Percentiles rank a stretch among this genome's conserved stretches.
Conservation (phyloP, 192 early-diverging fungal species). For the Coemansia sp. region DNA sequence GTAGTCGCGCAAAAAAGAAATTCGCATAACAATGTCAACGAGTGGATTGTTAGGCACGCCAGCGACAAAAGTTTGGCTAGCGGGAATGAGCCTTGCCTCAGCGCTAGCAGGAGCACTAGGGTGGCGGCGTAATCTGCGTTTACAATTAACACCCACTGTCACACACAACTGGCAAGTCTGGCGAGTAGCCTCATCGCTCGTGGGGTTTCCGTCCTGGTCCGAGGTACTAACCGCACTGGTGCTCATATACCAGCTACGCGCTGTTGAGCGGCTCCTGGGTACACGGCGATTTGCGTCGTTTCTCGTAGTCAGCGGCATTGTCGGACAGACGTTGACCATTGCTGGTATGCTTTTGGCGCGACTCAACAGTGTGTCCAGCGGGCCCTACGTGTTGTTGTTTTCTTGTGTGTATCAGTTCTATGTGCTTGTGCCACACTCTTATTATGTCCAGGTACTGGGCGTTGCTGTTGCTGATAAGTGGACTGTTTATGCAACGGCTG, state of each 20-base stretch:
- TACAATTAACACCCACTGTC: conserved; percentile 13
- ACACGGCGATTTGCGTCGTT: conserved; percentile 28
- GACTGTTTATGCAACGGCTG: conserved; percentile 10
- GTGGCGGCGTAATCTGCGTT: conserved; percentile 8
- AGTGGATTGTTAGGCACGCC: conserved; percentile 13
- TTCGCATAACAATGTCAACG: conserved; percentile 1
- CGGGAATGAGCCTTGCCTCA: not conserved
- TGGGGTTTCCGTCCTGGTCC: conserved; percentile 4
- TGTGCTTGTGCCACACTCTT: conserved; percentile 7
- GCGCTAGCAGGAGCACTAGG: not conserved
- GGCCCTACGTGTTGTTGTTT: conserved; percentile 21
- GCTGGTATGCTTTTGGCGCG: not conserved
- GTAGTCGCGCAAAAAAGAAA: not conserved
- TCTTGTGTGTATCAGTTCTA: conserved; percentile 23
- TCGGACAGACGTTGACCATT: conserved; percentile 16
- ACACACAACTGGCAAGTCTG: conserved; percentile 10
- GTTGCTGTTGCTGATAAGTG: conserved; percentile 19
- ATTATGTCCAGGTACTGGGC: conserved; percentile 3
- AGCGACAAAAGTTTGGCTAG: conserved; percentile 22
- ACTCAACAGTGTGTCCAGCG: not conserved
- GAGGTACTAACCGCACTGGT: conserved; percentile 3
- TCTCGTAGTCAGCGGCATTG: conserved; percentile 16
- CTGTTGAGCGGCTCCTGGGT: conserved; percentile 26
- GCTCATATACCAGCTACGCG: conserved; percentile 24
- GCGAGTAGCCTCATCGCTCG: conserved; percentile 14